Evolutionary conservation across 2,329 filamentous ascomycete genomes (phyloP).

Genomic region (Ophiostoma himal-ulmi): DNA sequence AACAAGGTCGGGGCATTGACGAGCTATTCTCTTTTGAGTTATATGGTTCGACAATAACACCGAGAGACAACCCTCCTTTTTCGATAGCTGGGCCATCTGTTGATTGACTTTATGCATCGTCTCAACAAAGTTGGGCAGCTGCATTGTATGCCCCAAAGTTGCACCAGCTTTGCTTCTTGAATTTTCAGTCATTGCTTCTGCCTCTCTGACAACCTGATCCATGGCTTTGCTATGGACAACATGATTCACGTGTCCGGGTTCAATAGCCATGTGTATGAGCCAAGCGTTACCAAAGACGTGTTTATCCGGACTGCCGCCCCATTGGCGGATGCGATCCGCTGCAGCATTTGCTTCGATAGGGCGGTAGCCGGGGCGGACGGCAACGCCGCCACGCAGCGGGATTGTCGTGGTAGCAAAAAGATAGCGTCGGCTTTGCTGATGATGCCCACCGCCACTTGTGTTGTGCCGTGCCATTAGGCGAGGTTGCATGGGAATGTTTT

Average conservation of each 20-base stretch:
- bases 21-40: constrained; percentile 27
- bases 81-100: constrained; percentile 16
- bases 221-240: constrained; percentile 18
- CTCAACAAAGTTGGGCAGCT: neutral
- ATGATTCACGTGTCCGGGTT: constrained; percentile 22
- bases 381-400: constrained; percentile 23
- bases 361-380: constrained; percentile 24
- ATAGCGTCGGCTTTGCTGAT: constrained; percentile 21
- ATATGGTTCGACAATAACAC: constrained; percentile 27
- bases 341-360: constrained; percentile 21
- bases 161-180: neutral
- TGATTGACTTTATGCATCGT: constrained; percentile 23
- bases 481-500: neutral
- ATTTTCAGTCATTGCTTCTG: neutral
- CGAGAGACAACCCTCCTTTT: constrained; percentile 22
- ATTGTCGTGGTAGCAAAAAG: constrained; percentile 24
- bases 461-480: neutral
- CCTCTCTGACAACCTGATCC: constrained; percentile 21
- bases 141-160: neutral
- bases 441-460: neutral
- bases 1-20: constrained; percentile 27
- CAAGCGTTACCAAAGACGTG: constrained; percentile 27
- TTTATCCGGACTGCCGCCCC: constrained; percentile 23
- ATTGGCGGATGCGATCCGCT: constrained; percentile 20
- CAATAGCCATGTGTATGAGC: constrained; percentile 25